Base-by-base conservation (phyloP, 176 grass and related monocot species). In the Musa itinerans region DNA sequence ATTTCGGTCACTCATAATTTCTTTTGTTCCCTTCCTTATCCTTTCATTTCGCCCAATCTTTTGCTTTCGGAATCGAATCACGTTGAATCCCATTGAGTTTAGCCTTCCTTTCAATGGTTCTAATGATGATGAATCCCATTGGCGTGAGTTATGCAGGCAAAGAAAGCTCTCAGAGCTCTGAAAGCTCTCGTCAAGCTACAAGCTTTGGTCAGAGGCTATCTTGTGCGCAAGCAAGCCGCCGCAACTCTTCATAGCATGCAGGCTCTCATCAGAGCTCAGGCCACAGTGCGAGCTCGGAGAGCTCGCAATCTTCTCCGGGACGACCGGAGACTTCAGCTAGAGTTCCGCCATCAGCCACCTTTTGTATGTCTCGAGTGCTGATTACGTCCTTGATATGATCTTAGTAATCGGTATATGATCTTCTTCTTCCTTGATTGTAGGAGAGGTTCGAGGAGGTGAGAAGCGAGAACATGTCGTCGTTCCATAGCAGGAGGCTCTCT, bases 121-220 rank as follows among this genome's bases (percentile, higher is more conserved):
- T 43, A 6, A 43, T 43, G 34, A 43, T 43, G 6, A 0, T 5
- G 34, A 43, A 43, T 43, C 34, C 34, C 34, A 43, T 43, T 43
- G 34, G 34, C 34, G 34, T 43, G 34, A 43, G 34, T 29, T 0
- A 53, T 0, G 27, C 69, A 98, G 94, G 90, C 94, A 17, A 91
- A 88, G 82, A 98, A 98, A 74, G 95, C 95, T 1, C 78, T 93
- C 1, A 85, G 95, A 10, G 95, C 95, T 65, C 88, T 98, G 5
- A 98, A 91, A 87, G 86, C 90, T 11, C 77, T 98, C 19, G 90
- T 98, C 79, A 98, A 98, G 84, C 74, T 98, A 79, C 95, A 98
- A 71, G 95, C 95, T 20, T 78, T 93, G 8, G 90, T 94, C 54
- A 83, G 95, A 13, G 95, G 95, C 22, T 98, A 98, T 82, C 79